Evolutionary conservation across 2,329 filamentous ascomycete species (phyloP).

Genomic region (Pezicula rhizophila): DNA sequence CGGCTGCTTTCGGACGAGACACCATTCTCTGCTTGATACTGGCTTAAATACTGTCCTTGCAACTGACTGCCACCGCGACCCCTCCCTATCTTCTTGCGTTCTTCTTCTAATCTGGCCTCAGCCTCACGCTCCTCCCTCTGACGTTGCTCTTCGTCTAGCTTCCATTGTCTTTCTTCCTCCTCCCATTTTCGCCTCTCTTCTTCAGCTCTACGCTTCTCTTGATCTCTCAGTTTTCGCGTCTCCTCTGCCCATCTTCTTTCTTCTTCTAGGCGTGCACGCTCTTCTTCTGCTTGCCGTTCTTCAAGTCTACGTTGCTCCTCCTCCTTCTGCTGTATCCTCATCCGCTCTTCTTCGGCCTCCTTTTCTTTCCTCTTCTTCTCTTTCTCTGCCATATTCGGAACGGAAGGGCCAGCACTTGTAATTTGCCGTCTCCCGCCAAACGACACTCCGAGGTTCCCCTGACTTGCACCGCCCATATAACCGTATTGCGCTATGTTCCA

Average conservation of each 20-base stretch:
- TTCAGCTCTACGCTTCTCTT: slow-evolving; percentile 53
- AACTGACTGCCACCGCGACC: slow-evolving; percentile 60
- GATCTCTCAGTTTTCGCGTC: slow-evolving; percentile 50
- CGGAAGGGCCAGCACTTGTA: slow-evolving; percentile 70
- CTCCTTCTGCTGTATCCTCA: slow-evolving; percentile 48
- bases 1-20: slow-evolving; percentile 53
- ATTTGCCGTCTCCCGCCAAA: slow-evolving; percentile 93
- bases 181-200: slow-evolving; percentile 71
- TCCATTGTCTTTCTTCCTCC: slow-evolving; percentile 72
- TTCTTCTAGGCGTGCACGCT: slow-evolving; percentile 54
- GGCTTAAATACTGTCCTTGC: slow-evolving; percentile 77
- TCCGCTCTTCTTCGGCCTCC: slow-evolving; percentile 53
- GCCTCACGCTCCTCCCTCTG: slow-evolving; percentile 68
- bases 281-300: slow-evolving; percentile 52
- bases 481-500: slow-evolving; percentile 99
- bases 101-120: slow-evolving; percentile 59
- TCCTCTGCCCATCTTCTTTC: slow-evolving; percentile 63
- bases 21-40: slow-evolving; percentile 72
- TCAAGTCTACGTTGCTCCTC: slow-evolving; percentile 41
- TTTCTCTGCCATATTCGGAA: slow-evolving; percentile 80
- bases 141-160: slow-evolving; percentile 66
- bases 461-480: slow-evolving; percentile 95
- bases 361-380: slow-evolving; percentile 58
- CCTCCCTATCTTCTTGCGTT: slow-evolving; percentile 53
- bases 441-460: slow-evolving; percentile 88